Base-by-base conservation (phyloP, 73 alveolate species). In the Paramecium caudatum region DNA sequence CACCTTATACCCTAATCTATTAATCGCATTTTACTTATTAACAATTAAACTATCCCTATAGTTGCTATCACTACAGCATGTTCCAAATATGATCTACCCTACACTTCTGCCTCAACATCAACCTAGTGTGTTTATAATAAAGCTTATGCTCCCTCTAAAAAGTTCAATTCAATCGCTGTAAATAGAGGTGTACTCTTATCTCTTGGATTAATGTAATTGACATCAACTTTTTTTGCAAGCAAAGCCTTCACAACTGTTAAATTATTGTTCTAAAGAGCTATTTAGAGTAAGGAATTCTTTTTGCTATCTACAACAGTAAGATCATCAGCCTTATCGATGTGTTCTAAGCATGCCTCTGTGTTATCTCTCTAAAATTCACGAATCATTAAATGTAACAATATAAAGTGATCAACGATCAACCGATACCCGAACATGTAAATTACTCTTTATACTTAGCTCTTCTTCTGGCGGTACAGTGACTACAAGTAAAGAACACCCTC, bases 321-420 rank as follows among this genome's bases (percentile, higher is more conserved):
- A 65, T 65, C 39, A 0, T 65, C 47, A 9, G 33, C 83, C 8
- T 30, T 33, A 12, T 65, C 61, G 6, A 65, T 65, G 1, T 32
- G 32, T 10, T 65, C 83, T 65, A 65, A 12, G 34, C 83, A 65
- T 12, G 15, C 39, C 10, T 65, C 83, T 30, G 83, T 65, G 8
- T 65, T 65, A 65, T 65, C 83, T 36, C 8, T 65, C 10, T 12
- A 15, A 21, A 65, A 65, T 65, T 33, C 83, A 5, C 17, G 27
- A 36, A 65, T 65, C 83, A 65, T 65, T n/a, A 4, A 41, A 65
- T 65, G 83, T 30, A 65, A 65, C 49, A 65, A 65, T 65, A 65
- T 65, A 65, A 36, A 36, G 83, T 65, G 16, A 33, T 65, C 34
- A 65, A 65, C 83, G 83, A 65, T 32, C 34, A 65, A 16, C 83